Conservation (phyloP, 306 rosid species). For the Ziziphus jujuba region DNA sequence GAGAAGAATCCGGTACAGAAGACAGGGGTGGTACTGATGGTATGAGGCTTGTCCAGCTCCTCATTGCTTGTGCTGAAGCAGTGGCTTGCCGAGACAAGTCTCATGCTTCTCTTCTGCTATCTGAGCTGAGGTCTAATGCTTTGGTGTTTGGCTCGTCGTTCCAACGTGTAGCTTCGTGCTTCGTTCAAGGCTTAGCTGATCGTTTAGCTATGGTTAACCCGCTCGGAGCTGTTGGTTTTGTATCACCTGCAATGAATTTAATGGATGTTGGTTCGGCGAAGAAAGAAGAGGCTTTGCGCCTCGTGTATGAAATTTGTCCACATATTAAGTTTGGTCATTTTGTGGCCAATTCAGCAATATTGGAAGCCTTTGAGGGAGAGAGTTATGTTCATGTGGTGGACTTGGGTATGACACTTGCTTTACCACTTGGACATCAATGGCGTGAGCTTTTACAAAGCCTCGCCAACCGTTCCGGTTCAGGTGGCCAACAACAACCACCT, state of each 20-base stretch:
- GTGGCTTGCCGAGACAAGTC: conserved; percentile 85
- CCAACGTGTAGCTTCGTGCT: conserved; percentile 89
- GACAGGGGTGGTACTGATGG: conserved; percentile 66
- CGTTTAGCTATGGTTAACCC: conserved; percentile 61
- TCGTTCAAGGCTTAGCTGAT: conserved; percentile 67
- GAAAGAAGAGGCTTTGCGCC: conserved; percentile 66
- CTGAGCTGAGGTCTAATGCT: conserved; percentile 63
- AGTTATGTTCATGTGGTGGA: conserved; percentile 78
- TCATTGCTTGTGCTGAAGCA: conserved; percentile 85
- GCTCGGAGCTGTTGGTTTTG: conserved; percentile 38
- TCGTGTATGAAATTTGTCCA: conserved; percentile 74
- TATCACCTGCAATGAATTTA: conserved; percentile 36
- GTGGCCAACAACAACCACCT: conserved; percentile 28
- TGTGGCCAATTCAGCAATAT: conserved; percentile 65
- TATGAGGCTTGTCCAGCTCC: conserved; percentile 84
- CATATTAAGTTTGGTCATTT: conserved; percentile 84
- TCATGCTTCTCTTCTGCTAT: conserved; percentile 58
- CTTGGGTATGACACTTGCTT: conserved; percentile 74
- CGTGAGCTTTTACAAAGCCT: conserved; percentile 55
- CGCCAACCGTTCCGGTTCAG: conserved; percentile 21
- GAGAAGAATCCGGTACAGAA: conserved; percentile 43
- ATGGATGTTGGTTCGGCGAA: conserved; percentile 56
- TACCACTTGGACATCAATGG: conserved; percentile 80
- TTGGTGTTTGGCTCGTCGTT: conserved; percentile 78
- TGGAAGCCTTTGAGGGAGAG: conserved; percentile 99